phyloP scores from a whole-genome alignment of 1,284 basidiomycete genomes.

The Porogramme epimiltina region DNA sequence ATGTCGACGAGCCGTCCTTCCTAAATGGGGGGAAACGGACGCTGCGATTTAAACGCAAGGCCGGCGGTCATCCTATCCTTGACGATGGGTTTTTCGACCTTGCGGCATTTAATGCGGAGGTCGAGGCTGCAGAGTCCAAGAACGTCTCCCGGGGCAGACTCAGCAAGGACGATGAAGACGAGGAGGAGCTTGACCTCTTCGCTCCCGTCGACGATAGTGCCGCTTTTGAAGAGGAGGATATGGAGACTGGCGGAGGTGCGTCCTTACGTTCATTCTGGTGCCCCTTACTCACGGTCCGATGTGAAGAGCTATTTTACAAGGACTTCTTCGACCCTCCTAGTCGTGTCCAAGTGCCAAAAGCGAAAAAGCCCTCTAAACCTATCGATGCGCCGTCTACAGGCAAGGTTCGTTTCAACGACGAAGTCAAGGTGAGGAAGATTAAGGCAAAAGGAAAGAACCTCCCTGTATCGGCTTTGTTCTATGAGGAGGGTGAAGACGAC shows the following conservation, averaged over 20 bases:
- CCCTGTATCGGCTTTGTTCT: slow-evolving; percentile 43
- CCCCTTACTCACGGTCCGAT: slow-evolving; percentile 1
- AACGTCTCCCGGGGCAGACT: slow-evolving; percentile 63
- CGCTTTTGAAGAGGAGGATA: slow-evolving; percentile 39
- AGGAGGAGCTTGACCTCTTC: slow-evolving; percentile 74
- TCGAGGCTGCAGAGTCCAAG: slow-evolving; percentile 78
- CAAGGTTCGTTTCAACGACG: slow-evolving; percentile 78
- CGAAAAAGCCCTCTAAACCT: slow-evolving; percentile 17
- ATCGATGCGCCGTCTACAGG: slow-evolving; percentile 27
- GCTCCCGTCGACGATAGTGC: slow-evolving; percentile 54
- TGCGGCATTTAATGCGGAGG: slow-evolving; percentile 86
- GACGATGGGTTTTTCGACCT: slow-evolving; percentile 95
- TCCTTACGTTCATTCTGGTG: slow-evolving; percentile 4
- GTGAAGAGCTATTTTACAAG: slow-evolving; percentile 59
- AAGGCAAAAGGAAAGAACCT: slow-evolving; percentile 65
- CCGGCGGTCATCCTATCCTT: slow-evolving; percentile 57
- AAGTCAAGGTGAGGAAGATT: slow-evolving; percentile 81
- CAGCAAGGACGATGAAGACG: slow-evolving; percentile 56
- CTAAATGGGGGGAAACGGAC: slow-evolving; percentile 26
- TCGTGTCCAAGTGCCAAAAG: slow-evolving; percentile 23
- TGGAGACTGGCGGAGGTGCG: slow-evolving; percentile 46
- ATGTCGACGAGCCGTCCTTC: slow-evolving; percentile 34
- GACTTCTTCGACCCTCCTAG: slow-evolving; percentile 75
- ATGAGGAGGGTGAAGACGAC: slow-evolving; percentile 39
- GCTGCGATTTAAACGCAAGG: slow-evolving; percentile 27